phyloP scores from a whole-genome alignment of 1,139 yeast species.

The Geotrichum armillariae region DNA sequence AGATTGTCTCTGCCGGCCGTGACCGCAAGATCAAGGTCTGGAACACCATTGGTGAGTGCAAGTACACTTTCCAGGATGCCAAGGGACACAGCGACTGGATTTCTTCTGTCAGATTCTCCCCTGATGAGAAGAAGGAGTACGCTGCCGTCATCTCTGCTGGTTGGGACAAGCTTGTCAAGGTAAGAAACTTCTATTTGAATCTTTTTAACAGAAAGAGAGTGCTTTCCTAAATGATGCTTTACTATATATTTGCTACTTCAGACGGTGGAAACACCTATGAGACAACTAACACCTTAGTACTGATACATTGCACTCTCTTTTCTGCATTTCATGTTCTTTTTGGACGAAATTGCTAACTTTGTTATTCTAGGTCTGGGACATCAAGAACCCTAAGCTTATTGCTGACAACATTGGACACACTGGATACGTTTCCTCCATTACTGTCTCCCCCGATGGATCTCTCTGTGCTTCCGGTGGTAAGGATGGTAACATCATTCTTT shows the following conservation, averaged over 20 bases:
- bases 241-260: constrained; percentile 95
- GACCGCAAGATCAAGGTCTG: constrained; percentile 99
- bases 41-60: constrained; percentile 99
- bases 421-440: constrained; percentile 96
- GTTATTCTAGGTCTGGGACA: constrained; percentile 82
- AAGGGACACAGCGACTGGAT: constrained; percentile 99
- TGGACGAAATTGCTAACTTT: background rate
- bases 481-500: constrained; percentile 98
- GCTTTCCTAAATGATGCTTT: constrained; percentile 35
- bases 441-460: constrained; percentile 99
- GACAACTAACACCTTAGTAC: constrained; percentile 97
- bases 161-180: constrained; percentile 97
- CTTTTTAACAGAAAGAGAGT: constrained; percentile 2
- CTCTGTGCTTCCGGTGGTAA: constrained; percentile 99
- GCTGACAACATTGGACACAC: constrained; percentile 99
- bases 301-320: constrained; percentile 41
- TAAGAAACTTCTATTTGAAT: constrained; percentile 21
- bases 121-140: constrained; percentile 54
- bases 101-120: constrained; percentile 94
- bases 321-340: constrained; percentile 1
- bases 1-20: constrained; percentile 98
- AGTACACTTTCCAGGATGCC: constrained; percentile 70
- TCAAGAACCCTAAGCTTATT: constrained; percentile 78
- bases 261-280: constrained; percentile 85
- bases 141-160: constrained; percentile 95